These are phyloP conservation scores for Protoeuglena noctilucae DNA, from an alignment of 139 green algal genomes.

Conservation along the genomic window DNA sequence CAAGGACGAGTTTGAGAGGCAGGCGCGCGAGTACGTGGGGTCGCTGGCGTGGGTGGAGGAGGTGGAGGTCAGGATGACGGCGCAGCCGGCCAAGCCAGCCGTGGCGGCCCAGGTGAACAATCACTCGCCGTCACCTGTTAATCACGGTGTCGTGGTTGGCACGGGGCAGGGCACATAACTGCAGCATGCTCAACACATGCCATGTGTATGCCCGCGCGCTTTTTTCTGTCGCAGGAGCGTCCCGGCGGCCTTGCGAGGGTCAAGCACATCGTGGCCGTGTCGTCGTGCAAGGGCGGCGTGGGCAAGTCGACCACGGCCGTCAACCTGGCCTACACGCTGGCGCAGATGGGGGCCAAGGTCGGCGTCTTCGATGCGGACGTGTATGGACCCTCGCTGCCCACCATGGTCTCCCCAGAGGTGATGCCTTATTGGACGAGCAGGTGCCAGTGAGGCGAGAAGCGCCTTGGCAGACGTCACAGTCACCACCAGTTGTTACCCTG, in stretches of 20 bases:
- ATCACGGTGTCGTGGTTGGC: too few relatives aligned
- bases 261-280: constrained; percentile 82
- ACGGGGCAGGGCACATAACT: too few relatives aligned
- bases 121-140: too few relatives aligned
- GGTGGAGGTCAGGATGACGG: constrained; percentile 66
- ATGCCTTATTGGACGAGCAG: too few relatives aligned
- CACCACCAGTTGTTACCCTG: too few relatives aligned
- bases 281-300: constrained; percentile 76
- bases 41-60: constrained; percentile 42
- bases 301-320: constrained; percentile 90
- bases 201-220: too few relatives aligned
- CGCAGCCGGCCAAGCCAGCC: constrained; percentile 48
- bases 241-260: constrained; percentile 61
- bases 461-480: too few relatives aligned
- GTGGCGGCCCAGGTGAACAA: constrained; percentile 11
- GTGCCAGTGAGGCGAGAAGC: too few relatives aligned
- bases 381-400: constrained; percentile 88
- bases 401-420: constrained; percentile 77
- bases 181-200: too few relatives aligned
- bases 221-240: constrained; percentile 22
- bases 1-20: constrained; percentile 81
- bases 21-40: constrained; percentile 20
- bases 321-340: constrained; percentile 91
- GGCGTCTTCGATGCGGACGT: constrained; percentile 97
- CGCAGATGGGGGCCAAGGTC: constrained; percentile 82